Conservation (phyloP, 2,329 filamentous ascomycete species). For the Fusarium robinianum region DNA sequence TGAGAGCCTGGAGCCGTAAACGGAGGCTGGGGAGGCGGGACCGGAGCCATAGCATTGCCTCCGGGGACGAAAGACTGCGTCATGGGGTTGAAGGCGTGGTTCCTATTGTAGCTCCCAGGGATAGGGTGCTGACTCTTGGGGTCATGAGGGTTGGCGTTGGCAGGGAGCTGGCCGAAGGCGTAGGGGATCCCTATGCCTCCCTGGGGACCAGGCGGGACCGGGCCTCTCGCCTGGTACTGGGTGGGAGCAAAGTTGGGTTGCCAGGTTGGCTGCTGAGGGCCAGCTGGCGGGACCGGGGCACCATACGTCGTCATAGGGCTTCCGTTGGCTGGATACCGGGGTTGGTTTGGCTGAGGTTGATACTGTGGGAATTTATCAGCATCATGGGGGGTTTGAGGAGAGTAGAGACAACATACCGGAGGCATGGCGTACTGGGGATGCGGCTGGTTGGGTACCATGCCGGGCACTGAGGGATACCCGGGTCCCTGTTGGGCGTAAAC, state of each 20-base stretch:
- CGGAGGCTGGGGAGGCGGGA: constrained; percentile 53
- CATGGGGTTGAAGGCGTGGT: constrained; percentile 88
- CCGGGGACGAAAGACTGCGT: constrained; percentile 87
- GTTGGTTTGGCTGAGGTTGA: constrained; percentile 39
- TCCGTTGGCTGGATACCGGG: constrained; percentile 40
- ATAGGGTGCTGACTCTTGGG: constrained; percentile 79
- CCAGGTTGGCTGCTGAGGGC: constrained; percentile 43
- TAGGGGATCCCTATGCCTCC: constrained; percentile 58
- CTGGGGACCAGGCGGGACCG: constrained; percentile 39
- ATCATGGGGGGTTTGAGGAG: neutral
- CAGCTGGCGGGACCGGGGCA: constrained; percentile 38
- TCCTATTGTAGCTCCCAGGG: constrained; percentile 78
- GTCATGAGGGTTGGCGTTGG: constrained; percentile 70
- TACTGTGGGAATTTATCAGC: constrained; percentile 35
- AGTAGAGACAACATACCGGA: constrained; percentile 47
- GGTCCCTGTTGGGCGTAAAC: constrained; percentile 51
- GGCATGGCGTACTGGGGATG: constrained; percentile 54
- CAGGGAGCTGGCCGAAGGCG: constrained; percentile 77
- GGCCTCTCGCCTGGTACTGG: constrained; percentile 39
- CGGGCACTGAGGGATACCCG: constrained; percentile 49
- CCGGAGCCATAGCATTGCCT: constrained; percentile 54
- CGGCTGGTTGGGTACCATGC: constrained; percentile 47
- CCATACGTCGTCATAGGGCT: constrained; percentile 47
- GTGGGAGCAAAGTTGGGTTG: constrained; percentile 43
- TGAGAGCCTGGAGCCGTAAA: constrained; percentile 55